These are phyloP conservation scores for Leccinellum albellum DNA, from an alignment of 768 basidiomycete genomes.

Conservation along the genomic window DNA sequence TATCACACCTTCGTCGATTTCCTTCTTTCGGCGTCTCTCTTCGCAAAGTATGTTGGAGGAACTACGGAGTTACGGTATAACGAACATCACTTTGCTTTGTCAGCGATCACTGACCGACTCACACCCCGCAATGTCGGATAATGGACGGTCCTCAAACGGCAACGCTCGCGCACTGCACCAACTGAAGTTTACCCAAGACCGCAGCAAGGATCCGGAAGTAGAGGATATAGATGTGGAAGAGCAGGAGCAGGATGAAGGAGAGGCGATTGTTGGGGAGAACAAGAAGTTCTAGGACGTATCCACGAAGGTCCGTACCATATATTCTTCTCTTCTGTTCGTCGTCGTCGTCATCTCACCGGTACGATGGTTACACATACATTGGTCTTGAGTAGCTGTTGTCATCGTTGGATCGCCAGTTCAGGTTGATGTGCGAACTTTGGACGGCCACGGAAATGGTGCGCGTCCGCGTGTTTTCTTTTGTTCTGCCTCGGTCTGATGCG, in stretches of 20 bases:
- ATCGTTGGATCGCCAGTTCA: no score
- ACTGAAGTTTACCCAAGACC: slow-evolving; percentile 9
- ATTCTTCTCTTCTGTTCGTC: no score
- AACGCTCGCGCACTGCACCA: slow-evolving; percentile 40
- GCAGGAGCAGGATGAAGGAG: not conserved
- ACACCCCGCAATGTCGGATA: not conserved
- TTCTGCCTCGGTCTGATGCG: slow-evolving; percentile 1
- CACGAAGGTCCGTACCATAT: no score
- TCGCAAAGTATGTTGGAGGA: slow-evolving; percentile 88
- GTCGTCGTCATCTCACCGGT: not conserved
- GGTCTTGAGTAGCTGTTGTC: no score
- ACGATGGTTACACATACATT: no score
- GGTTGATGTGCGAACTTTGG: no score
- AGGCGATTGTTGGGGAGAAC: no score
- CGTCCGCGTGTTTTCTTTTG: not conserved
- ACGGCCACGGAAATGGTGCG: no score
- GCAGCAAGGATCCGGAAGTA: not conserved
- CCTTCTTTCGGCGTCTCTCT: slow-evolving; percentile 89
- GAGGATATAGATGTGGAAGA: slow-evolving; percentile 1
- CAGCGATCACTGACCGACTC: no score
- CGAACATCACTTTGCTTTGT: no score
- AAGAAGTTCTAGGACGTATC: no score
- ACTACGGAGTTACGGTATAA: no score
- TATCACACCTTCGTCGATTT: slow-evolving; percentile 89
- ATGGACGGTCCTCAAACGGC: slow-evolving; percentile 41